Base-by-base conservation (phyloP, 2,329 filamentous ascomycete species). In the Pyricularia grisea region DNA sequence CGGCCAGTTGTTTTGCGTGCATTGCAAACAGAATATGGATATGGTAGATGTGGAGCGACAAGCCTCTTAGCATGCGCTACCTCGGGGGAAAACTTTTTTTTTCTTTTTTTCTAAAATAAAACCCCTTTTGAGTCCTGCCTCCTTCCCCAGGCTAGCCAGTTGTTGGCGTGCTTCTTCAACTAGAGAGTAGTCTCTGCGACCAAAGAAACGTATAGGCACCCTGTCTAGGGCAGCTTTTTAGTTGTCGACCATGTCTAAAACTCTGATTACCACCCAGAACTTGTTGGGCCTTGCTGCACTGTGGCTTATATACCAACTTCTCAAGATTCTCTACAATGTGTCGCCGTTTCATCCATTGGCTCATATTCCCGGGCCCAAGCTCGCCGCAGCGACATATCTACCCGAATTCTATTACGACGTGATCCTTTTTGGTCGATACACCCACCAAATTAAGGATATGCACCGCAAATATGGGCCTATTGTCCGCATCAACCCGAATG, bases 371-470 rank as follows among this genome's bases (percentile, higher is more conserved):
- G 79, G 80, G 0, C 79, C 79, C 0, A 78, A 72, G 68, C 67
- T 81, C 0, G 77, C 79, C 3, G 78, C 78, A 1, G 74, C 74
- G 3, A 78, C 76, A 4, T 79, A 78, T 58, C 68, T 76, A 0
- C 79, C 78, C 14, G 80, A 81, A 65, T 76, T 77, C 12, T 81
- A 78, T 67, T 75, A 79, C 66, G 80, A 81, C 67, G 74, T 76
- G 68, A 73, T 79, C 69, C 72, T 72, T 11, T 73, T 74, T 17
- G 80, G 79, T 4, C 71, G 75, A 17, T 81, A 81, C 70, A 76
- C 76, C 10, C 71, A 72, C 2, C 71, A 73, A 23, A 81, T 81
- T n/a, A 70, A 72, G 2, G 68, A 72, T 9, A 79, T 81, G 76
- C 79, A 81, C 66, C 73, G 77, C 17, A 69, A 71, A 11, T 80